Evolutionary conservation across 108 stramenopile genomes (phyloP).

Genomic region (Cyclostephanos tholiformis): DNA sequence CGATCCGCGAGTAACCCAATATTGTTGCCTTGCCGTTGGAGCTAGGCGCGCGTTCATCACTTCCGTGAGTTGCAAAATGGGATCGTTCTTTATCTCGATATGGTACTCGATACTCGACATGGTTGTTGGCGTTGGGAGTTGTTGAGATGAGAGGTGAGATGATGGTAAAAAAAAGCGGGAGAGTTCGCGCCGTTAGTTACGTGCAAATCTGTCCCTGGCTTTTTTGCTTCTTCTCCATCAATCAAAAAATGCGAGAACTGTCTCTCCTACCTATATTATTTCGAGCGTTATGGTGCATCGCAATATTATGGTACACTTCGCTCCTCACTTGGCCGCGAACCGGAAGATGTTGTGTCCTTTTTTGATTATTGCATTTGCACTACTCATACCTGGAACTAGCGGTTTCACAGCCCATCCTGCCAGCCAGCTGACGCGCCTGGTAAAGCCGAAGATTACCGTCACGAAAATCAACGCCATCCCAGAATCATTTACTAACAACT

Average conservation of each 20-base stretch:
- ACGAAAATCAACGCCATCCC: conserved; percentile 29
- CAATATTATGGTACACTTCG: no score
- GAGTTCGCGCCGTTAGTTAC: background rate
- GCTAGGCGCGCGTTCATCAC: background rate
- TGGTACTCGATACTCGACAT: no score
- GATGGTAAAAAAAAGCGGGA: conserved; percentile 3
- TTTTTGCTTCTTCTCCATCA: no score
- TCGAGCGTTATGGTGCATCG: no score
- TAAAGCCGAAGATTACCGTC: background rate
- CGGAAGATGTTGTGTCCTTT: background rate
- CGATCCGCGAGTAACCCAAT: background rate
- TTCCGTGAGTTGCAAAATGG: background rate
- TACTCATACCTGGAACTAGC: conserved; percentile 10
- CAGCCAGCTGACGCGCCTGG: background rate
- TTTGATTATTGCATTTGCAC: background rate
- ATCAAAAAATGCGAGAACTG: no score
- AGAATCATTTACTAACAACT: conserved; percentile 22
- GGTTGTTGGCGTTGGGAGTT: no score
- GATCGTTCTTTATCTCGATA: no score
- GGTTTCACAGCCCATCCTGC: conserved; percentile 11
- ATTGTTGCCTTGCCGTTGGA: background rate
- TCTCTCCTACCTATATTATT: no score
- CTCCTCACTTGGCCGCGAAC: background rate
- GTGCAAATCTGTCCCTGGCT: no score
- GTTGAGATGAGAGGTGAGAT: no score